Evolutionary conservation across 140 eudicot species (phyloP).

Genomic region (Stevia rebaudiana): DNA sequence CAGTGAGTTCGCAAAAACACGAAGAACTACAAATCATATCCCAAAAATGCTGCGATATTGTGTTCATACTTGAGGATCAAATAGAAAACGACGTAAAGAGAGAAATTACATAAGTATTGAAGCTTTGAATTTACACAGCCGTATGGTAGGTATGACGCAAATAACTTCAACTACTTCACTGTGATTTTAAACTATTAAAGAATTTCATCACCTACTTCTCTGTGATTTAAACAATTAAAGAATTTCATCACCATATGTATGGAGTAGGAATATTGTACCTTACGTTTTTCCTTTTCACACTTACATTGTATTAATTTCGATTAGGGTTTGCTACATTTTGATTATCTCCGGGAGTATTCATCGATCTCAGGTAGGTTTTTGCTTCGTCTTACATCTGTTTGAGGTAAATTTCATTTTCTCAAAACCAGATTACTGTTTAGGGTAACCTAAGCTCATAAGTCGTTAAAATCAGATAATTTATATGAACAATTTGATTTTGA

Average conservation of each 20-base stretch:
- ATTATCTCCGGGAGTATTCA: too few species aligned
- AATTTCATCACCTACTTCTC: too few species aligned
- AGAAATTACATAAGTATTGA: neutral
- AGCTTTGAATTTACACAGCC: neutral
- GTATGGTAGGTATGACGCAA: too few species aligned
- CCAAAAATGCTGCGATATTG: neutral
- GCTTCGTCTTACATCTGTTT: neutral
- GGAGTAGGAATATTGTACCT: too few species aligned
- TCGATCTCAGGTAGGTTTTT: slow-evolving; percentile 10
- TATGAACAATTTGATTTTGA: slow-evolving; percentile 2
- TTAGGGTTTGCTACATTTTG: slow-evolving; percentile 7
- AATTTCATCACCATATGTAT: too few species aligned
- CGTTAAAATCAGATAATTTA: neutral
- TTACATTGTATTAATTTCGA: neutral
- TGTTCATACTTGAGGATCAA: neutral
- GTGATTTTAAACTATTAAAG: too few species aligned
- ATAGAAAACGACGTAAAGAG: neutral
- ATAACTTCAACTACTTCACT: too few species aligned
- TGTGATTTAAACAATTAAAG: too few species aligned
- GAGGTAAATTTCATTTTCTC: neutral
- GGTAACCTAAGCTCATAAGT: neutral
- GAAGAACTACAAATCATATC: neutral
- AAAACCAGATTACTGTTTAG: neutral
- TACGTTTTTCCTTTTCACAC: too few species aligned
- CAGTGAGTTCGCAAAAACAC: neutral